A percentile compares a stretch with the other conserved stretches of the same genome.
These are phyloP conservation scores for Orychophragmus violaceus DNA, from an alignment of 345 rosid genomes.

Conservation along the genomic window DNA sequence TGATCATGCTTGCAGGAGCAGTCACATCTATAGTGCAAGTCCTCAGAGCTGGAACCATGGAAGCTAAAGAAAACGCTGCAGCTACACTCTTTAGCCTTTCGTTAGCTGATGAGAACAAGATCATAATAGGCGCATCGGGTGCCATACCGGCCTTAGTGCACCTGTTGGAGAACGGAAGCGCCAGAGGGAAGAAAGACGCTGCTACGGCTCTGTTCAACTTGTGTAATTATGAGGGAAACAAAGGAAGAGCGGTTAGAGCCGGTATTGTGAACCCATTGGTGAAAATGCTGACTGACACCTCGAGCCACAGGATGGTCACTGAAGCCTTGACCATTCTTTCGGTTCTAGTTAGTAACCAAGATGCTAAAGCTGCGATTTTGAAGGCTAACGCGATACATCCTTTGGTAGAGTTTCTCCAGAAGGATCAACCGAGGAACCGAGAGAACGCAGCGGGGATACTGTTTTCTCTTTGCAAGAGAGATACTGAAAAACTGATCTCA, in stretches of 20 bases:
- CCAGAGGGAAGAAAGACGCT: conserved; percentile 91
- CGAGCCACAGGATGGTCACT: conserved; percentile 53
- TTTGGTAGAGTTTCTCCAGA: conserved; percentile 55
- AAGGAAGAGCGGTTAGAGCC: conserved; percentile 81
- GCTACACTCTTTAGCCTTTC: conserved; percentile 94
- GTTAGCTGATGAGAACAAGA: conserved; percentile 82
- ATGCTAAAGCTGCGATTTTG: conserved; percentile 62
- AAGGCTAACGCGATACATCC: conserved; percentile 58
- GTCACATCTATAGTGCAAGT: conserved; percentile 81
- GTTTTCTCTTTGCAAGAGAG: conserved; percentile 83
- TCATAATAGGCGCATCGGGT: conserved; percentile 81
- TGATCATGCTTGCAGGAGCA: conserved; percentile 82
- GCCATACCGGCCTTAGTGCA: conserved; percentile 77
- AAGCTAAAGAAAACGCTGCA: conserved; percentile 91
- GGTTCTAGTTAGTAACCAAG: conserved; percentile 66
- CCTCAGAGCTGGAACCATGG: conserved; percentile 76
- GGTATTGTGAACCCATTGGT: conserved; percentile 62
- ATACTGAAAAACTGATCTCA: conserved; percentile 51
- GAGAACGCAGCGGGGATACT: conserved; percentile 87
- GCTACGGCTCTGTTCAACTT: conserved; percentile 87
- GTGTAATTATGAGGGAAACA: conserved; percentile 81
- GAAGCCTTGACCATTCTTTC: conserved; percentile 81
- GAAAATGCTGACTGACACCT: conserved; percentile 58
- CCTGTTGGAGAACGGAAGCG: conserved; percentile 60
- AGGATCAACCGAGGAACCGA: conserved; percentile 59